Base-by-base conservation (phyloP, 2,329 filamentous ascomycete genomes). In the Blumeria hordei region DNA sequence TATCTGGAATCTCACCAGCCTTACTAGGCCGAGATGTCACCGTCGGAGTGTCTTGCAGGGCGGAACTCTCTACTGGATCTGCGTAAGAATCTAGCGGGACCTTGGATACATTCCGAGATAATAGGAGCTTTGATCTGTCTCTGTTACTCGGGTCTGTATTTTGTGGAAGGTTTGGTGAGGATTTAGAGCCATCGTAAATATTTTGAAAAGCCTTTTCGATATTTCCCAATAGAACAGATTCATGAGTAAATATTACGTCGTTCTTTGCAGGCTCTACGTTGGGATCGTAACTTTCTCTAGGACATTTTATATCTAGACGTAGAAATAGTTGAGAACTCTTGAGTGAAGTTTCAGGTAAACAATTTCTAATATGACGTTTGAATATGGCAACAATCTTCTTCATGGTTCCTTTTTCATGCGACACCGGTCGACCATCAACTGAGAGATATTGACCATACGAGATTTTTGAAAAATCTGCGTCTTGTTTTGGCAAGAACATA, bases 251-350 rank as follows among this genome's bases (percentile, higher is more conserved):
- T 0, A 86, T 62, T 1, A 88, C 73, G 60, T 86, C 77, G 56
- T 85, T 78, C 63, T 88, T 88, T 3, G 77, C 70, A 3, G 83
- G 76, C 57, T 86, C 78, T 6, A 88, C 67, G 59, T 88, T 88
- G 1, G 74, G 70, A 66, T 88, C 84, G 61, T 88, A 88, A 56
- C 71, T 79, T 21, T 72, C 72, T 0, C 69, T 63, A 0, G 77
- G 73, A 61, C 82, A 88, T 12, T 64, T 64, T 34, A 88, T 77
- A 56, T 78, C 74, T 39, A 88, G 66, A 43, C 72, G 72, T 43
- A 87, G 66, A 62, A 88, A 87, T 0, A 74, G 72, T 53, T 76
- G 73, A 16, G 70, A 71, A 21, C 70, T 59, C 9, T 59, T 53
- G 49, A 59, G 62, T 32, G 64, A 60, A 6, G 60, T 57, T 32